Percentiles rank a stretch among this genome's conserved stretches.
phyloP scores from a whole-genome alignment of 306 rosid species.

The Coriaria nepalensis region DNA sequence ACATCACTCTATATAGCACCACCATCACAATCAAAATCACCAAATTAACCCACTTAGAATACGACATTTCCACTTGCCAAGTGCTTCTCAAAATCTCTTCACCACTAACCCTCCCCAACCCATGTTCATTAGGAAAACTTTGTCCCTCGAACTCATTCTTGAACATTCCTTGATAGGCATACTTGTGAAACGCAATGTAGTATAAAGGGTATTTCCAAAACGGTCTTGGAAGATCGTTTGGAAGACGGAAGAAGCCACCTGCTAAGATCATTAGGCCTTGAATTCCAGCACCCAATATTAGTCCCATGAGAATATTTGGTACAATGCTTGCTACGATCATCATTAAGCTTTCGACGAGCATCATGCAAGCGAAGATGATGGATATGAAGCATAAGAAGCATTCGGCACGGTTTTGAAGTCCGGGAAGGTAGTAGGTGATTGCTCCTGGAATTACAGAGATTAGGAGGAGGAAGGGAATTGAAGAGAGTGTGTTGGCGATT shows the following conservation, averaged over 20 bases:
- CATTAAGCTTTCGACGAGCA: conserved; percentile 69
- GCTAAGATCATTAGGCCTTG: conserved; percentile 48
- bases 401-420: conserved; percentile 31
- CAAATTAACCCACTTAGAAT: conserved; percentile 61
- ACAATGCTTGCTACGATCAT: conserved; percentile 57
- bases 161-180: conserved; percentile 48
- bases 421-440: conserved; percentile 32
- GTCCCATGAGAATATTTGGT: conserved; percentile 67
- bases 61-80: conserved; percentile 7
- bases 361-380: conserved; percentile 27
- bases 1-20: conserved; percentile 28
- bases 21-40: conserved; percentile 46
- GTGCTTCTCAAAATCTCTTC: conserved; percentile 17
- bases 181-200: conserved; percentile 48
- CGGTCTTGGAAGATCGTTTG: conserved; percentile 33
- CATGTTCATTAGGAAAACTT: conserved; percentile 6
- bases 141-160: conserved; percentile 56
- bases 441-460: conserved; percentile 47
- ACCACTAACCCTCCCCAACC: conserved; percentile 9
- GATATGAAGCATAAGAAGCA: conserved; percentile 29
- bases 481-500: conserved; percentile 49
- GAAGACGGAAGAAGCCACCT: conserved; percentile 46
- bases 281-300: conserved; percentile 57
- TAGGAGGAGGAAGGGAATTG: conserved; percentile 35
- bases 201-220: conserved; percentile 50